Evolutionary conservation across 2,329 filamentous ascomycete species (phyloP), one percentile per base, ranked within the genome.

Genomic region (Talaromyces atroroseus): DNA sequence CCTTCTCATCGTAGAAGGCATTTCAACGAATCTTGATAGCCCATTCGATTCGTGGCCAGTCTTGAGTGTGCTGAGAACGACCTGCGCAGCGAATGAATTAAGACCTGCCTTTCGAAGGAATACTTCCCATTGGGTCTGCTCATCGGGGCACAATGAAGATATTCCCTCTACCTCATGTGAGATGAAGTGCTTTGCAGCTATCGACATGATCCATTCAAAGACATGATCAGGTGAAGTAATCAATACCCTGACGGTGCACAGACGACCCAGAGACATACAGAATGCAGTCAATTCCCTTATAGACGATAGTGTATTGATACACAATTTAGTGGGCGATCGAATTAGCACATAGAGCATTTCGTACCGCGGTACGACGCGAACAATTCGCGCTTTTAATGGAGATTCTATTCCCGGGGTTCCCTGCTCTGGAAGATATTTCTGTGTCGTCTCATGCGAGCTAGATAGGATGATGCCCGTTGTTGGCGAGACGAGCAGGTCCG

Each of bases 401-500:
- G 77, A 73, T 36, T 65, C 61, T 24, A 65, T 58, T 11, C 56
- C 60, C 21, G 73, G 68, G 0, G 53, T 46, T 0, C 52, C 47
- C 54, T 58, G 79, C 0, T 86, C 85, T 0, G 89, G 89, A 0
- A 91, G 76, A 2, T 86, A 77, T 49, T 79, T 82, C 64, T 96
- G 92, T 45, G 85, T 87, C 24, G 88, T 78, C 61, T 86, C 84
- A 59, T 92, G 82, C 5, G 92, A 74, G 0, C 82, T 88, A 0
- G 89, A 89, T 20, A 88, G 66, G 0, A 95, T 69, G 2, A 95
- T 73, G 0, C 88, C 90, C 0, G 81, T 83, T 0, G 76, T 78
- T 0, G 89, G 84, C 0, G 89, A 89, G 5, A 92, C 64, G 1
- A 87, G 81, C 2, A 96, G 71, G 63, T 96, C 91, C 2, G 89